These are phyloP conservation scores for Entomophthora muscae DNA, from an alignment of 371 early-diverging fungal species.

Conservation along the genomic window DNA sequence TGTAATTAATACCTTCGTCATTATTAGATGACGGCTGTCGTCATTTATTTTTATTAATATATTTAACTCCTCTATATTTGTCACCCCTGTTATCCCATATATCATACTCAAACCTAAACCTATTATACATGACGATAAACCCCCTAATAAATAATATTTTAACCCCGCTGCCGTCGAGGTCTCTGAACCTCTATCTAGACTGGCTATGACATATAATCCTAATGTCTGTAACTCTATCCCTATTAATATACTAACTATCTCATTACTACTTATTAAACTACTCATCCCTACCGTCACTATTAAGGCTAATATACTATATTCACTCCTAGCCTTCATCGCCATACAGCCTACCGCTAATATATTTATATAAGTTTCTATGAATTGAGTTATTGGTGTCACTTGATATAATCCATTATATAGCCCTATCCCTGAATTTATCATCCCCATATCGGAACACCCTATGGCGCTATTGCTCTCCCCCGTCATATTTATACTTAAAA, in stretches of 20 bases:
- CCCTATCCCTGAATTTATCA: not conserved
- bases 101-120: constrained; percentile 18
- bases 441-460: no score
- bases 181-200: constrained; percentile 22
- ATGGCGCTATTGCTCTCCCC: no score
- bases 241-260: constrained; percentile 21
- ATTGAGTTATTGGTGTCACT: no score
- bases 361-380: no score
- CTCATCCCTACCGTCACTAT: constrained; percentile 17
- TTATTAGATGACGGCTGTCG: not conserved
- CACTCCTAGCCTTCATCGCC: constrained; percentile 15
- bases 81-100: constrained; percentile 20
- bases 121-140: constrained; percentile 19
- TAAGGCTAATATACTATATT: constrained; percentile 27
- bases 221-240: constrained; percentile 31
- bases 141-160: constrained; percentile 19
- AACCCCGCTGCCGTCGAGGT: constrained; percentile 23
- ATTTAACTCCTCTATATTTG: constrained; percentile 15
- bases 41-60: not conserved
- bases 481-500: not conserved
- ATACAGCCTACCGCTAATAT: no score
- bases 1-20: not conserved
- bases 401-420: not conserved
- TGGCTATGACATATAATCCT: constrained; percentile 35
- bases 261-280: constrained; percentile 17